Evolutionary conservation across 2,329 filamentous ascomycete genomes (phyloP), one percentile per base, ranked within the genome.

Genomic region (Hortaea werneckii): DNA sequence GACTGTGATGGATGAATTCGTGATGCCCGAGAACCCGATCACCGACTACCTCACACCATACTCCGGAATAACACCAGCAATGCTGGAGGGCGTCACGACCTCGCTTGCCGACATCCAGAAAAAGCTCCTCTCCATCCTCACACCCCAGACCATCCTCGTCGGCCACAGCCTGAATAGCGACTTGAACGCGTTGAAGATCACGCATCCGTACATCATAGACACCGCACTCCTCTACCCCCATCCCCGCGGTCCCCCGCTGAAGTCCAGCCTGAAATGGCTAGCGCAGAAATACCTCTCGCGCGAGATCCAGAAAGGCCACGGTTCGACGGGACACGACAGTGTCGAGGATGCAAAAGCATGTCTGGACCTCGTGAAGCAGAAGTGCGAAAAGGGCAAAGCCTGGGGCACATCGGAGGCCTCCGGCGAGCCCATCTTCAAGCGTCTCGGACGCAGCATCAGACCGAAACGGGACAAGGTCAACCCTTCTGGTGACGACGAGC

Each of bases 151-250:
- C 8, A 83, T 92, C 44, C 75, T 94, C 11, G 67, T 92, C 39
- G 86, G 86, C 35, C 86, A 94, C 66, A 89, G 85, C 4, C 73
- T 94, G 39, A 84, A 90, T 57, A 86, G 85, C 2, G 86, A 94
- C 61, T 76, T 95, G 29, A 86, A 80, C 50, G 90, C 89, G 1
- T 72, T 98, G 28, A 85, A 82, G 60, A 74, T 95, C 49, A 84
- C 87, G 0, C 92, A 96, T 62, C 92, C 92, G 0, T 95, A 89
- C 68, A 82, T 98, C 55, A 79, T 95, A 60, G 92, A 98, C 66
- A 96, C 92, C 0, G 80, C 87, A 9, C 76, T 96, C 32, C 75
- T 95, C 43, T 98, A 85, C 62, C 89, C 90, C 1, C 92, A 98
- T 62, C 85, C 87, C 7, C 83, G 87, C 32, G 92, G 92, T 0